These are phyloP conservation scores for Diddensiella transvaalensis DNA, from an alignment of 805 yeast species.

Conservation along the genomic window DNA sequence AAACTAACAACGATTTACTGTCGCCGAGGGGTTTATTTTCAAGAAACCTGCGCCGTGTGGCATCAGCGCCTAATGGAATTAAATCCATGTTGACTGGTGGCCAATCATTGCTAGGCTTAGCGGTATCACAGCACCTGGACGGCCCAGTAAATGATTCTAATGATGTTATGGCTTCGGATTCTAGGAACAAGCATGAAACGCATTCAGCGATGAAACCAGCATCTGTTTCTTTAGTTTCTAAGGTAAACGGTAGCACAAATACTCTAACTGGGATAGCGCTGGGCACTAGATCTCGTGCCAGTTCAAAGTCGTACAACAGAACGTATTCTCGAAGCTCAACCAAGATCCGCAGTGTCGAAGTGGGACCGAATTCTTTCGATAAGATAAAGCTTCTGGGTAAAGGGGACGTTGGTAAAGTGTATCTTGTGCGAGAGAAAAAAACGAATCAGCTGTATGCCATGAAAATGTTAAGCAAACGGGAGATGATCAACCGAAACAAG, in stretches of 20 bases:
- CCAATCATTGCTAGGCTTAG: no score
- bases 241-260: neutral
- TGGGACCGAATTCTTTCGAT: conserved; percentile 82
- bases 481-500: conserved; percentile 93
- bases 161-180: no score
- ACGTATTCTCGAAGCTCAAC: conserved; percentile 73
- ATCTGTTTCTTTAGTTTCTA: neutral
- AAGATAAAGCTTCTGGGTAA: conserved; percentile 87
- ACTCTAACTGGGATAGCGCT: neutral
- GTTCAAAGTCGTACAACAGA: conserved; percentile 45
- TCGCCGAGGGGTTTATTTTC: conserved; percentile 28
- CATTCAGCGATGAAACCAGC: neutral
- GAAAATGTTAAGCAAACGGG: conserved; percentile 85
- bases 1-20: conserved; percentile 20
- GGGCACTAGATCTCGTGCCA: conserved; percentile 24
- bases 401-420: conserved; percentile 98
- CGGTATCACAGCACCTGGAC: no score
- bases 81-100: conserved; percentile 29
- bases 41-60: conserved; percentile 59
- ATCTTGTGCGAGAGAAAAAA: conserved; percentile 77
- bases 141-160: no score
- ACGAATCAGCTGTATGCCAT: conserved; percentile 80
- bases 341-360: conserved; percentile 71
- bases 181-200: neutral
- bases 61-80: conserved; percentile 75